phyloP scores from a whole-genome alignment of 2,329 filamentous ascomycete species.

The Nemania serpens region DNA sequence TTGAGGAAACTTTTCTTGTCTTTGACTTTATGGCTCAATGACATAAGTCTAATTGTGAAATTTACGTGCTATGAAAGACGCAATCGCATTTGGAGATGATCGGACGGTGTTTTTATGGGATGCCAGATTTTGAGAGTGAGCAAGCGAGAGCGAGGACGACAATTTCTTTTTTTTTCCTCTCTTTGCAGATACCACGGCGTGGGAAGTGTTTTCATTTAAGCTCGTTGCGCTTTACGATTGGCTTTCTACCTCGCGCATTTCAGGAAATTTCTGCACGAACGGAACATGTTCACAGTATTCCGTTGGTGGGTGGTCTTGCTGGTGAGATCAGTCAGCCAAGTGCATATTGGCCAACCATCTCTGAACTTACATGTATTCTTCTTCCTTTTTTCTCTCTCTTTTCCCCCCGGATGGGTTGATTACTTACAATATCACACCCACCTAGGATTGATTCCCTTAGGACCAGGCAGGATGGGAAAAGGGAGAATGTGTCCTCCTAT shows the following conservation, averaged over 20 bases:
- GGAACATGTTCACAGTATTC: background rate
- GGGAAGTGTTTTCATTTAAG: constrained; percentile 2
- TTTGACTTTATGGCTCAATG: background rate
- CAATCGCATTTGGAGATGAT: constrained; percentile 11
- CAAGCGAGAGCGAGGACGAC: constrained; percentile 3
- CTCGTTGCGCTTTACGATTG: constrained; percentile 3
- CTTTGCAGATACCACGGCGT: constrained; percentile 28
- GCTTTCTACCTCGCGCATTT: constrained; percentile 6
- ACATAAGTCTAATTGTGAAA: background rate
- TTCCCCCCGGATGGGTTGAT: background rate
- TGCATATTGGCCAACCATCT: background rate
- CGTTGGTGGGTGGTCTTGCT: background rate
- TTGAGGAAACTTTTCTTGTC: constrained; percentile 16
- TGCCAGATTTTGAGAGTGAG: constrained; percentile 13
- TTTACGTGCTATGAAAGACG: constrained; percentile 2
- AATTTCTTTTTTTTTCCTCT: constrained; percentile 2
- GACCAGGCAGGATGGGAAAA: background rate
- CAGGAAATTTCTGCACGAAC: constrained; percentile 5
- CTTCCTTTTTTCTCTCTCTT: too few species aligned
- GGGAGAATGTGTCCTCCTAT: constrained; percentile 14
- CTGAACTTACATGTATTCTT: background rate
- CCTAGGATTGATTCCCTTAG: background rate
- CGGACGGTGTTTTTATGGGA: constrained; percentile 14
- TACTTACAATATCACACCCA: constrained; percentile 2
- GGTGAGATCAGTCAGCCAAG: background rate